Percentiles rank a stretch among this genome's conserved stretches.
Conservation (phyloP, 768 basidiomycete genomes). For the Hericium erinaceus region DNA sequence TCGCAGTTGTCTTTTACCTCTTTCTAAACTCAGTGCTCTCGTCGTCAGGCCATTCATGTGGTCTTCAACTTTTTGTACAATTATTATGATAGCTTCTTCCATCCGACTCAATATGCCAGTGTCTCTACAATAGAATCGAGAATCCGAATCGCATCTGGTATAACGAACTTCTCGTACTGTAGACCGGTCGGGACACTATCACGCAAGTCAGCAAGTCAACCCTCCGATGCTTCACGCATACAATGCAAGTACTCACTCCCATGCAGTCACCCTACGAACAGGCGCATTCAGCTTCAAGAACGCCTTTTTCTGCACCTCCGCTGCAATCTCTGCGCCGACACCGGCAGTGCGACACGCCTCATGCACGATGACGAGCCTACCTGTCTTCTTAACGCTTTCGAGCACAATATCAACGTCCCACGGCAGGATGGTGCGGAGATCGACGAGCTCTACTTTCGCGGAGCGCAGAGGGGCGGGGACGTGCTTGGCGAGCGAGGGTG, state of each 20-base stretch:
- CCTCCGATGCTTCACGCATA: background rate
- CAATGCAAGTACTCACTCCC: constrained; percentile 67
- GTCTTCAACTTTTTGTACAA: background rate
- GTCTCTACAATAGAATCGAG: constrained; percentile 82
- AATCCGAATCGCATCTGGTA: constrained; percentile 79
- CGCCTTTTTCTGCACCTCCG: constrained; percentile 80
- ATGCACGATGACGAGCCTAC: constrained; percentile 82
- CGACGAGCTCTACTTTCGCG: constrained; percentile 81
- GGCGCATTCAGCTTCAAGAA: constrained; percentile 87
- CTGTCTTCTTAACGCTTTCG: constrained; percentile 79
- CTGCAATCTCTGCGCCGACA: constrained; percentile 87
- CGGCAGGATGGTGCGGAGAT: constrained; percentile 81
- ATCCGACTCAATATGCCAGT: constrained; percentile 36
- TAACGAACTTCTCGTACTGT: constrained; percentile 86
- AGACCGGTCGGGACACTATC: constrained; percentile 72
- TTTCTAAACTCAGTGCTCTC: background rate
- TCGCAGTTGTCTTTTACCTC: background rate
- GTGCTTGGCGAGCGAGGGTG: constrained; percentile 48
- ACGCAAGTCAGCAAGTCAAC: constrained; percentile 1
- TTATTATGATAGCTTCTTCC: constrained; percentile 21
- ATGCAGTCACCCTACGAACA: constrained; percentile 77
- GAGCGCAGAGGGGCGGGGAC: constrained; percentile 56
- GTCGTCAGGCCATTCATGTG: background rate
- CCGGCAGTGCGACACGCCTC: constrained; percentile 86
- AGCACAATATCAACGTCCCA: constrained; percentile 79